Percentiles rank a stretch among this genome's conserved stretches.
Conservation (phyloP, 345 rosid species). For the Garcia nutans region DNA sequence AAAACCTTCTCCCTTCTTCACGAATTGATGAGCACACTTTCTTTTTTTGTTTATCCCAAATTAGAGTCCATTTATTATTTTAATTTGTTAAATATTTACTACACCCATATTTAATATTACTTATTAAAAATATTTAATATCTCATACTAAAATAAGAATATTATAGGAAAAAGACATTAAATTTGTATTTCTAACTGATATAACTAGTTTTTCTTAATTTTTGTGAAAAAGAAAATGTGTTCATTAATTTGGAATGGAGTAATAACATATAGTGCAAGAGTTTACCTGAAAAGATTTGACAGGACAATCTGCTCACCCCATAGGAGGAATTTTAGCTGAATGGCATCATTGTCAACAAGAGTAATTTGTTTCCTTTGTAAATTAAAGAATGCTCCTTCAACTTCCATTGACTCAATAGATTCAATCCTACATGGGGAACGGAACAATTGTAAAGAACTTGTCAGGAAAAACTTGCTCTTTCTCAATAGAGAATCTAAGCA, state of each 20-base stretch:
- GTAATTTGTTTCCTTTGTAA: constrained; percentile 59
- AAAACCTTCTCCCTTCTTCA: not conserved
- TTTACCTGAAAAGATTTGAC: constrained; percentile 85
- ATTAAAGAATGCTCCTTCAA: constrained; percentile 48
- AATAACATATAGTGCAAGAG: constrained; percentile 23
- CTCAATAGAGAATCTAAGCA: not conserved
- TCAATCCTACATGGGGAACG: constrained; percentile 60
- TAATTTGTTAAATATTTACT: too few relatives aligned
- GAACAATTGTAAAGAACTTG: not conserved
- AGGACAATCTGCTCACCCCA: constrained; percentile 89
- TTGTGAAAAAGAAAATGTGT: too few relatives aligned
- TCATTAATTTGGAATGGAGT: too few relatives aligned
- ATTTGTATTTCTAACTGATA: too few relatives aligned
- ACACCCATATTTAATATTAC: too few relatives aligned
- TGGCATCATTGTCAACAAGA: constrained; percentile 71
- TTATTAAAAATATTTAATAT: too few relatives aligned
- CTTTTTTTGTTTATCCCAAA: too few relatives aligned
- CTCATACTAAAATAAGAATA: too few relatives aligned
- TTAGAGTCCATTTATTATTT: too few relatives aligned
- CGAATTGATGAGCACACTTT: too few relatives aligned
- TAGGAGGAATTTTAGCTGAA: constrained; percentile 60
- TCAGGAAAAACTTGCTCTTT: not conserved
- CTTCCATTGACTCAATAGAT: constrained; percentile 70
- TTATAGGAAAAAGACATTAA: too few relatives aligned
- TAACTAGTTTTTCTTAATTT: too few relatives aligned